Base-by-base conservation (phyloP, 306 rosid genomes). In the Oemleria cerasiformis region DNA sequence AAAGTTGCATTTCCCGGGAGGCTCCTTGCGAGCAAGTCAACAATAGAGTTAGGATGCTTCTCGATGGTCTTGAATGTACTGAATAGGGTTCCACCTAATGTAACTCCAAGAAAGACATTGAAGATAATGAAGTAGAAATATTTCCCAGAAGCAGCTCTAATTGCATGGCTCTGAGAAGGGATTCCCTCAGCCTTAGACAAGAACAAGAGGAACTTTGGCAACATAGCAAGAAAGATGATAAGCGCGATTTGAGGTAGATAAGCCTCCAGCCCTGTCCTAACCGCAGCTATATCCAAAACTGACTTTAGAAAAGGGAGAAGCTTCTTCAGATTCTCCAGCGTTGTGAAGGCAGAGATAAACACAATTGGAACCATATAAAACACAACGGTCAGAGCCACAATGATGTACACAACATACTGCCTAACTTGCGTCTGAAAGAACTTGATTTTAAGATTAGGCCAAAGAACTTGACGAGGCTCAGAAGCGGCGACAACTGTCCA, bases 81-180 rank as follows among this genome's bases (percentile, higher is more conserved):
- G 81, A 87, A 91, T 87, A 95, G 76, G 59, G 99, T 76, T 73
- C 89, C 97, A 67, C 90, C 83, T 47, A 95, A 6, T 6, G 97
- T 95, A 67, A 95, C 85, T 68, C 96, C 97, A 68, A 95, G 72
- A 78, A 95, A 95, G 61, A 91, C 96, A 72, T 95, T 95, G 71
- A 95, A 79, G 79, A 86, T 88, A 0, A 66, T 57, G 83, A 95
- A 95, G 77, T 95, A 95, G 71, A 79, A 95, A 65, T 95, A 95
- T 73, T 95, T 95, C 70, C 99, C 99, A 39, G 97, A 84, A 71
- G 99, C 86, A 78, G 97, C 97, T 68, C 96, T 85, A 50, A 84
- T 7, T 20, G 84, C 92, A 57, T 95, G 98, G 80, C 98, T 86
- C 79, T 71, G 70, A 4, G 92, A 83, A 55, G 97, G 88, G 67